Base-by-base conservation (phyloP, 768 basidiomycete genomes). In the Pulveroboletus sp. region DNA sequence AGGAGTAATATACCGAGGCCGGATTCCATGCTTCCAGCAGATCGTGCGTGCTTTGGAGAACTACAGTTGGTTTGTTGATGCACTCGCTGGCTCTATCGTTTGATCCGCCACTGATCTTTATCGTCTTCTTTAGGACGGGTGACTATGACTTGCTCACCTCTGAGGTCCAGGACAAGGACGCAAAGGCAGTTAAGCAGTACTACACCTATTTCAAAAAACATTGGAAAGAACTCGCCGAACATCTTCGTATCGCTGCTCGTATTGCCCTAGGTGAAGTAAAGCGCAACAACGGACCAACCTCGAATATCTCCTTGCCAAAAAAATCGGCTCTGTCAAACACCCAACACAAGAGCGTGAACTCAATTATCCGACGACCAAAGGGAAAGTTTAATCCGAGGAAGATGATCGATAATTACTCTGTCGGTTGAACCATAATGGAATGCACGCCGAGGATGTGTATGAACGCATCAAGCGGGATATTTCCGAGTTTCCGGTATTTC, bases 271-370 rank as follows among this genome's bases (percentile, higher is more conserved):
- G 93, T 30, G 92, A 95, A 62, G 84, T 84, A 3, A 93, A 92
- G 63, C 88, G 93, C 30, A 86, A 84, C 64, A 91, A 61, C 81
- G 89, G 5, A 85, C 86, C 46, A 87, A 88, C 58, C 79, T 89
- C 13, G 84, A 89, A 57, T 76, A 79, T 28, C 80, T 94, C 8
- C 80, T 98, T 28, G 73, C 82, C 44, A 79, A 82, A 62, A 97
- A 97, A 67, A 89, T 98, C 59, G 73, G 73, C 17, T 86, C 86
- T 2, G 86, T 90, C 50, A 76, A 80, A 35, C 92, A 86, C 67
- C 96, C 95, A 1, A 93, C 98, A 85, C 95, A 98, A 67, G 94
- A 96, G 67, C 83, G 98, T 42, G 89, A 95, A 69, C 82, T 98
- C 45, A 88, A 89, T 67, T 97, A 98, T 59, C 92, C 90, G 1